Evolutionary conservation across 257 asterid genomes (phyloP), one percentile per base, ranked within the genome.

Genomic region (Plectranthus barbatus): DNA sequence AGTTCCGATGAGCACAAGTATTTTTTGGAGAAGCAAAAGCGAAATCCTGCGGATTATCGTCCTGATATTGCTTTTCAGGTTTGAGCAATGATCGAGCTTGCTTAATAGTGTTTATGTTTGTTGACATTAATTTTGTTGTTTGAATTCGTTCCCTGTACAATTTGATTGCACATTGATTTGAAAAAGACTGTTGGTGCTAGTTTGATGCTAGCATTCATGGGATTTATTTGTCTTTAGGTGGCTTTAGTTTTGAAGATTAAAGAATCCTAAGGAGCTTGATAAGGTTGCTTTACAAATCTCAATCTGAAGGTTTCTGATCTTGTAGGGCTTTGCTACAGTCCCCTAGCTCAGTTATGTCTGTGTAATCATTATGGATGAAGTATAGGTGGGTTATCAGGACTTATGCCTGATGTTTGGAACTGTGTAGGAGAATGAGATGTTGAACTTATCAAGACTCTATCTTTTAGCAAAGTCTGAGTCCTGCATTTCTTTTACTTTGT

Each of bases 11-110:
- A 84, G 69, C 96, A 91, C 72, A 78, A 83, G 15, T 71, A 68
- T 79, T 91, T 74, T 59, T 74, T 84, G 55, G 50, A 33, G 69
- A 80, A 75, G 72, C 76, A 87, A 57, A 84, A 81, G 50, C 66
- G 79, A 57, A 77, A 90, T 66, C 95, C 96, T 3, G 89, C 88
- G 4, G 92, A 90, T 46, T 87, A 77, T 78, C 85, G 95, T 51
- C 97, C 96, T 19, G 93, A 90, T 74, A 90, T 87, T 74, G 87
- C 88, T 45, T 91, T 87, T 74, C 92, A 87, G 97, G 96, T 90
- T 52, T 51, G 82, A 14, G 37, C 41, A 33, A 55, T 50, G 20
- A 3, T 15, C 42, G 20, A 36, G 47, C 40, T 68, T 49, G 40
- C 40, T 53, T 51, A 18, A 19, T 48, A 41, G n/a, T 61, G 37